Percentiles rank a stretch among this genome's conserved stretches.
phyloP scores from a whole-genome alignment of 192 early-diverging fungal species.

The Gaertneriomyces semiglobifer region DNA sequence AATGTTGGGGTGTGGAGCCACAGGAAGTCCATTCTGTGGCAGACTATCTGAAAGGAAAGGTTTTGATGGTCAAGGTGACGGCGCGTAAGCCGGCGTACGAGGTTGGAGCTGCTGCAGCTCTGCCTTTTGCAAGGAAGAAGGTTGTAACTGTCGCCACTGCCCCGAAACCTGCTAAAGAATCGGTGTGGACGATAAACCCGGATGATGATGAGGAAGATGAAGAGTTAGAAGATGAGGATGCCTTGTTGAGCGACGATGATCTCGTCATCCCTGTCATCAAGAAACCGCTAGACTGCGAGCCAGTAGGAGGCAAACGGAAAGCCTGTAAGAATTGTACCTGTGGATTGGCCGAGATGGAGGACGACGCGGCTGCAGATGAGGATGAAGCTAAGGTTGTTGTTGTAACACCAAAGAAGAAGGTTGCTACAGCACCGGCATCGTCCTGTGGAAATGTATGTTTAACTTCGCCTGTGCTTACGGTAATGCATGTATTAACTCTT shows the following conservation, averaged over 20 bases:
- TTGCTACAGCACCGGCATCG: slow-evolving; percentile 44
- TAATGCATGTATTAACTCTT: background rate
- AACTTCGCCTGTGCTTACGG: background rate
- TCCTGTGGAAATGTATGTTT: slow-evolving; percentile 61
- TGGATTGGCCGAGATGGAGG: slow-evolving; percentile 78
- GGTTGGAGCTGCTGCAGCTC: slow-evolving; percentile 73
- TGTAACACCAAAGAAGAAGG: slow-evolving; percentile 36
- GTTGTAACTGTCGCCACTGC: slow-evolving; percentile 10
- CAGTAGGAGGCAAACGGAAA: slow-evolving; percentile 71
- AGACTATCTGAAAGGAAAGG: slow-evolving; percentile 41
- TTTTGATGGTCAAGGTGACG: slow-evolving; percentile 43
- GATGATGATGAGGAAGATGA: slow-evolving; percentile 62
- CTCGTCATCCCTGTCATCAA: slow-evolving; percentile 46
- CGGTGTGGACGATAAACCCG: slow-evolving; percentile 72
- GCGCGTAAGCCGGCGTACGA: slow-evolving; percentile 80
- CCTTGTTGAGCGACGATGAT: slow-evolving; percentile 79
- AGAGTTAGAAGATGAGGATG: slow-evolving; percentile 85
- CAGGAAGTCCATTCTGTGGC: slow-evolving; percentile 35
- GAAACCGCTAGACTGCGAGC: slow-evolving; percentile 67
- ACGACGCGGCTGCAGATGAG: slow-evolving; percentile 32
- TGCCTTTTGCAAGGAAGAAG: slow-evolving; percentile 71
- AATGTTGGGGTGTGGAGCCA: slow-evolving; percentile 57
- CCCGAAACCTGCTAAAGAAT: slow-evolving; percentile 31
- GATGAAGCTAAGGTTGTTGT: slow-evolving; percentile 36
- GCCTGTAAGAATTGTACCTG: slow-evolving; percentile 98